Base-by-base conservation (phyloP, 2,329 filamentous ascomycete genomes). In the Aspergillus sp. region DNA sequence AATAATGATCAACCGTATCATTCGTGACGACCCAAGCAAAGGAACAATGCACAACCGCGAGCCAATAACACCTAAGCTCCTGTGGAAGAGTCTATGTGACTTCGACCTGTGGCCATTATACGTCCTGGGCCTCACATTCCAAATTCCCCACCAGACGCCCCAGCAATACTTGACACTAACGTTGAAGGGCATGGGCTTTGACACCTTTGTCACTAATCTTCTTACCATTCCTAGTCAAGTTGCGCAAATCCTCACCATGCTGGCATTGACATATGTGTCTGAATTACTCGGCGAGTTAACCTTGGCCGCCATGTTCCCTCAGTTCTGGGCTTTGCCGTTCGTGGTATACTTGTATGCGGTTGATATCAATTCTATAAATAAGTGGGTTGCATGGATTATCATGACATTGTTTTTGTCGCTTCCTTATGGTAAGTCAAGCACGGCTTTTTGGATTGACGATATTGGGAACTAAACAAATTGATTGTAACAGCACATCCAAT, bases 291-390 rank as follows among this genome's bases (percentile, higher is more conserved):
- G 74, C 69, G 57, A 72, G 49, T 68, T 74, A 2, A 63, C 74
- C 2, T 61, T 80, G 1, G 65, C 77, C 12, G 64, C 73, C 13
- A 68, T 77, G 32, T 65, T 74, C 3, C 76, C 74, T 37, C 66
- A 82, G 48, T 53, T 85, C 6, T 86, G 82, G 82, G 70, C 75
- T 2, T 65, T 85, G 3, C 81, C 82, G 0, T 79, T 80, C 51
- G 57, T 86, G 32, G 62, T 83, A 25, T 73, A 75, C 0, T 65
- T 83, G 54, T 2, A 72, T 53, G 46, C 76, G 74, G 71, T 69
- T 71, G 52, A 54, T 61, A 13, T 38, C 3, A 69, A 74, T 42
- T 58, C 66, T 12, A 30, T 30, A 1, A 30, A 30, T 30, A 30
- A 5, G 3, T 81, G 79, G 79, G 68, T 70, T 0, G 77, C 75